Evolutionary conservation across 1,284 basidiomycete species (phyloP), one percentile per base, ranked within the genome.

Genomic region (Ceratobasidium sp.): DNA sequence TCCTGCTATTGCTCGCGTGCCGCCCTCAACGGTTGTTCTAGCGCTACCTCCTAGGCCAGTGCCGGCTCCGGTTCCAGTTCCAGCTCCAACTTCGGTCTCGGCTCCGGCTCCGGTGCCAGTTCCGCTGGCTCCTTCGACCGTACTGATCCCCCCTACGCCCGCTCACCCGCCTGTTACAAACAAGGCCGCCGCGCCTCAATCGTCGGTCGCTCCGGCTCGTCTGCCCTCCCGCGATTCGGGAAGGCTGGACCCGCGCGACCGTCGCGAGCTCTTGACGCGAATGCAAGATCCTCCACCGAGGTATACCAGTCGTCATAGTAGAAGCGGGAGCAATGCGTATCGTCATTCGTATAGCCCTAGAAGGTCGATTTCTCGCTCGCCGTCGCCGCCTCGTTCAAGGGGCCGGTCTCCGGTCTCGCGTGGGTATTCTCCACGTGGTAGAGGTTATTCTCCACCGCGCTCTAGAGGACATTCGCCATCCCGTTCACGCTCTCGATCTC

Each of bases 261-360:
- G 48, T n/a, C 66, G 66, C 40, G 66, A 68, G 20, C 50, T 68
- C 46, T 38, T 50, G 48, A 54, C n/a, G 15, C 48, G 66, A 33
- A 33, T 54, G n/a, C 66, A 38, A 33, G 28, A 33, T 52, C 48
- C 48, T 2, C 66, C 66, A 40, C 13, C 26, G 4, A 54, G 33
- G 50, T 2, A 20, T 40, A 40, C 59, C 20, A 38, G 28, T 33
- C 50, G 66, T 15, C n/a, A 40, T 15, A 20, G 46, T 40, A 2
- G 20, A 13, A 46, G 44, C 12, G 48, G 9, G 1, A 6, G n/a
- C 13, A 50, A 54, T 38, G 20, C 23, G 3, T 54, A 54, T 40
- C 23, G 42, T 7, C 62, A 4, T 12, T 2, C 46, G 20, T 68
- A 68, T 46, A 33, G 46, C 23, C 40, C 46, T 6, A 4, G 46